phyloP scores from a whole-genome alignment of 2,329 filamentous ascomycete genomes.

The Aspergillus calidoustus region DNA sequence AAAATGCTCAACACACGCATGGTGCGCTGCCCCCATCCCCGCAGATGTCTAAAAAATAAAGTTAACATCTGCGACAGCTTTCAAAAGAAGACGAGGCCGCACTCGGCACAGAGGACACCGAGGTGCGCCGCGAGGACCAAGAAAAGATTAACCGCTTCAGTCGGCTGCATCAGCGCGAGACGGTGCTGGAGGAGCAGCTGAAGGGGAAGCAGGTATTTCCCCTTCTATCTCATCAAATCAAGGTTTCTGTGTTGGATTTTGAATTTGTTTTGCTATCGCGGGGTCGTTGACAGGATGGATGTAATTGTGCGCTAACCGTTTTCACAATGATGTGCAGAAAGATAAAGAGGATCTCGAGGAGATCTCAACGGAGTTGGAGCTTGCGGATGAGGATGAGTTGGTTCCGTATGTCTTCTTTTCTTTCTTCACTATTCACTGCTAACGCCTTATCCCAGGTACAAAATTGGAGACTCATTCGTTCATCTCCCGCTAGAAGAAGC shows the following conservation, averaged over 20 bases:
- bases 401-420: conserved; percentile 69
- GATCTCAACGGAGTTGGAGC: conserved; percentile 85
- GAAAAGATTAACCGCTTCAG: conserved; percentile 99
- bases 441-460: conserved; percentile 68
- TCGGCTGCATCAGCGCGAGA: conserved; percentile 85
- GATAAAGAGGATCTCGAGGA: conserved; percentile 98
- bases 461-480: conserved; percentile 95
- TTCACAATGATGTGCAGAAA: conserved; percentile 64
- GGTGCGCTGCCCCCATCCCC: neutral
- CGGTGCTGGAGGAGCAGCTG: conserved; percentile 77
- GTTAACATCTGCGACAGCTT: conserved; percentile 61
- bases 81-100: conserved; percentile 88
- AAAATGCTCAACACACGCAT: conserved; percentile 9
- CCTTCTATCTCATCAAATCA: neutral
- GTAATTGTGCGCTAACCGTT: neutral
- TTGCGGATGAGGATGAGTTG: conserved; percentile 92
- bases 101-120: conserved; percentile 76
- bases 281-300: neutral
- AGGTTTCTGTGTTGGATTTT: too few relatives aligned
- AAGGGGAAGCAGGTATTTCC: conserved; percentile 68
- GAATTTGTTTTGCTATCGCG: too few relatives aligned
- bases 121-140: conserved; percentile 95
- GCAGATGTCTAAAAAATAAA: neutral
- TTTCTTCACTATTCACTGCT: conserved; percentile 10
- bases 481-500: conserved; percentile 82